Evolutionary conservation across 1,284 basidiomycete genomes (phyloP).

Genomic region (Heterobasidion annosum): DNA sequence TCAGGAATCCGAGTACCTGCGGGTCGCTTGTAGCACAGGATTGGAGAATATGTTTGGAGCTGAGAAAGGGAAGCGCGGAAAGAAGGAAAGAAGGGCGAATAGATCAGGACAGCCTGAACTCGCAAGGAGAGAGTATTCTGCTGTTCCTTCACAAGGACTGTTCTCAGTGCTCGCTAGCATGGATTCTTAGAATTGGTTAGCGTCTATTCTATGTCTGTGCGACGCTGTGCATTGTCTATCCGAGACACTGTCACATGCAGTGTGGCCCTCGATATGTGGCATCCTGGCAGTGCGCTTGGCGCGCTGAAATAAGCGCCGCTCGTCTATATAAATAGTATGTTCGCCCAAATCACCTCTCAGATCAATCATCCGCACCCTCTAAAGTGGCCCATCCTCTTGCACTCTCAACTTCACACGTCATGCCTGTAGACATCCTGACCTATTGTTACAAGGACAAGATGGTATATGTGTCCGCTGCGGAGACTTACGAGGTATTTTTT

Average conservation of each 20-base stretch:
- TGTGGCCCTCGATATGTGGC: not conserved
- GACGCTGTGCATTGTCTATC: not conserved
- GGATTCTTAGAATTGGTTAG: not conserved
- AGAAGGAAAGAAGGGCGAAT: slow-evolving; percentile 19
- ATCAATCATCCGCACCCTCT: not conserved
- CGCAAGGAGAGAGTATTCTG: not conserved
- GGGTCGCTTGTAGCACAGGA: slow-evolving; percentile 38
- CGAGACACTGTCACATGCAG: not conserved
- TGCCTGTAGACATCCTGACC: not conserved
- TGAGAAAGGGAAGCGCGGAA: slow-evolving; percentile 29
- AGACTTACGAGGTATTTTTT: not conserved
- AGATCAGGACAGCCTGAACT: not conserved
- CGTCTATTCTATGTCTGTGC: not conserved
- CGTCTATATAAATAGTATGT: not conserved
- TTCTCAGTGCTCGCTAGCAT: not conserved
- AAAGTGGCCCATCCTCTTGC: not conserved
- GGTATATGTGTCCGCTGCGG: not conserved
- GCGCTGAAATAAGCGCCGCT: not conserved
- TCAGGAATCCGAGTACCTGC: slow-evolving; percentile 23
- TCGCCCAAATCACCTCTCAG: not conserved
- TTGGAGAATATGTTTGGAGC: slow-evolving; percentile 41
- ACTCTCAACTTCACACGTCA: too few relatives aligned
- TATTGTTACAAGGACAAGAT: not conserved
- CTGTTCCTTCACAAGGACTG: not conserved
- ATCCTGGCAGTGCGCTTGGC: not conserved